phyloP scores from a whole-genome alignment of 495 filamentous ascomycete genomes.

The Xylaria grammica region DNA sequence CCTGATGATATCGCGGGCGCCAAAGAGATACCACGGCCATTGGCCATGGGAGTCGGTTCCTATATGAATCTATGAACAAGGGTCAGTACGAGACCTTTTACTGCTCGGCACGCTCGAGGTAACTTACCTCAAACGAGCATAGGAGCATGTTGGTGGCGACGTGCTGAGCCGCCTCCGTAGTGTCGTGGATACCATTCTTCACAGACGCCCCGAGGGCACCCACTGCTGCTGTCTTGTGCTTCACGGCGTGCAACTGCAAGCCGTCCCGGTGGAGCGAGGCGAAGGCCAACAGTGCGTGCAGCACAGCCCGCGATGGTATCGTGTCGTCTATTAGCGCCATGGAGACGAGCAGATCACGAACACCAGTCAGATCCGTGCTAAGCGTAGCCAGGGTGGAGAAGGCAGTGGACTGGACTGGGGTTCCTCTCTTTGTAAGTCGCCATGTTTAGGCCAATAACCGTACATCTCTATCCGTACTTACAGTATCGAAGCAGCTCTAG shows the following conservation, averaged over 20 bases:
- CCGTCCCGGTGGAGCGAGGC: conserved; percentile 39
- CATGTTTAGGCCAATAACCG: not conserved
- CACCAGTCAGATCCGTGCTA: conserved; percentile 25
- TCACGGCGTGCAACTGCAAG: conserved; percentile 35
- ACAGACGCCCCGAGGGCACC: conserved; percentile 29
- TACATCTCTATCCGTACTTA: conserved; percentile 23
- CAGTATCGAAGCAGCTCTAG: conserved; percentile 29
- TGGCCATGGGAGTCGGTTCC: conserved; percentile 18
- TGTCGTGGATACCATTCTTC: conserved; percentile 17
- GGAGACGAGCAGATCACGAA: conserved; percentile 34
- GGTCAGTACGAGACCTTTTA: not conserved
- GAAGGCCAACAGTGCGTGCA: conserved; percentile 38
- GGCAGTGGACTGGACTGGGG: conserved; percentile 28
- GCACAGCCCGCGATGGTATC: conserved; percentile 29
- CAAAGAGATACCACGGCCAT: conserved; percentile 35
- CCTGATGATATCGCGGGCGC: conserved; percentile 27
- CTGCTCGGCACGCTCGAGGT: not conserved
- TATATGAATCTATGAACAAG: conserved; percentile 10
- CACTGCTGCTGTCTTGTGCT: conserved; percentile 40
- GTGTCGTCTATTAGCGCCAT: conserved; percentile 32
- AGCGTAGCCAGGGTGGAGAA: conserved; percentile 34
- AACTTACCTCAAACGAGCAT: conserved; percentile 41
- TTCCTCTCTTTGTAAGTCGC: not conserved
- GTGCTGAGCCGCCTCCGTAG: conserved; percentile 40
- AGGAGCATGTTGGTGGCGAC: conserved; percentile 45